Base-by-base conservation (phyloP, 495 filamentous ascomycete species). In the Evernia prunastri region DNA sequence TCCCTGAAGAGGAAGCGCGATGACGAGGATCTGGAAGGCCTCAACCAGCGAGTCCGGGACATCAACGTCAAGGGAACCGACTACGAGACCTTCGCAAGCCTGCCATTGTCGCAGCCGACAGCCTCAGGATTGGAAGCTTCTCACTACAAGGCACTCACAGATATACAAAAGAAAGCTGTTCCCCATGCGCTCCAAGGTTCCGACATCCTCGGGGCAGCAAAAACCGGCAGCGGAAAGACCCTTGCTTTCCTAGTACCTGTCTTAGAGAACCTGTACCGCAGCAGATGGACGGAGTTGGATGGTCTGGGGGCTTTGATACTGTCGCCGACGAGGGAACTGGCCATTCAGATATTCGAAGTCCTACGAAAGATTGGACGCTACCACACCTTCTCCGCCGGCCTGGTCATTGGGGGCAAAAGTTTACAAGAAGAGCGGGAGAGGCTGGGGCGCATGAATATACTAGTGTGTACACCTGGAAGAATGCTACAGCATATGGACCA, bases 401-500 rank as follows among this genome's bases (percentile, higher is more conserved):
- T 99, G 69, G 86, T 99, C 1, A 97, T 97, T 68, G 94, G 94
- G n/a, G 94, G 94, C 12, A 95, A 92, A 79, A 90, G 84, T 76
- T 70, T 96, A 69, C 84, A 87, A 67, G 92, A 97, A 72, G 93
- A 99, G 74, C 86, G 87, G 53, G 90, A 93, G 66, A 81, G 93
- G 42, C 71, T 99, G 61, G 86, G 87, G 17, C 81, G 91, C 64
- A 99, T 99, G 95, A 97, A 97, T 68, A 99, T 99, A 56, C 76
- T 99, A 17, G 92, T 99, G 4, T 96, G 93, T 71, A 99, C 94
- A 4, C 94, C 94, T 0, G 94, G 94, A 13, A 83, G 94, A 10
- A 93, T 99, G 81, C 75, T 97, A 57, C 95, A 99, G 74, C 94
- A 99, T 75, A 78, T 99, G 73, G 92, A 96, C 72, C 92, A 97